phyloP scores from a whole-genome alignment of 495 filamentous ascomycete species.

The Cetradonia linearis region DNA sequence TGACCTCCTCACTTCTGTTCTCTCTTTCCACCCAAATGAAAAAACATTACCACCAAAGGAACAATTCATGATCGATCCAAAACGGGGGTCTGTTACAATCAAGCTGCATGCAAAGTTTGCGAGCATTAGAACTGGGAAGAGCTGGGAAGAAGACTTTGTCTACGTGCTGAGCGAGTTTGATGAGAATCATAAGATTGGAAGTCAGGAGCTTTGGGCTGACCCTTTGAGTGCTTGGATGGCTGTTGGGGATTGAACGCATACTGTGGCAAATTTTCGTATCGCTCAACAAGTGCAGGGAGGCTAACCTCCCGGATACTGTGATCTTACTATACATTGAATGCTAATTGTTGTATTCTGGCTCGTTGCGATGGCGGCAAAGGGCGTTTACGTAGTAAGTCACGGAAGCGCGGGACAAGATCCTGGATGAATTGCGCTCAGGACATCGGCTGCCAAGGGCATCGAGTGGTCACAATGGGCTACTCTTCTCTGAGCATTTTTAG shows the following conservation, averaged over 20 bases:
- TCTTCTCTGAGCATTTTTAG: too few species aligned
- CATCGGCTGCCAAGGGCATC: background rate
- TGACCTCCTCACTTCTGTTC: slow-evolving; percentile 24
- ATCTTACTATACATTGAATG: background rate
- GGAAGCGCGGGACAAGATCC: background rate
- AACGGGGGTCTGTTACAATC: slow-evolving; percentile 27
- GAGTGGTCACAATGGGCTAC: too few species aligned
- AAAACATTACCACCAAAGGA: slow-evolving; percentile 28
- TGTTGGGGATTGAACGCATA: slow-evolving; percentile 22
- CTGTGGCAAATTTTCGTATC: background rate
- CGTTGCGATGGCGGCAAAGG: background rate
- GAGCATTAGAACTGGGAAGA: slow-evolving; percentile 30
- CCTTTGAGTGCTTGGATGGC: slow-evolving; percentile 34
- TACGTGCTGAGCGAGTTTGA: slow-evolving; percentile 35
- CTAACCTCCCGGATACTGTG: background rate
- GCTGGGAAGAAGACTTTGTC: slow-evolving; percentile 33
- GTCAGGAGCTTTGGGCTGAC: slow-evolving; percentile 38
- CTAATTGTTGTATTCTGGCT: background rate
- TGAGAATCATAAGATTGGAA: slow-evolving; percentile 31
- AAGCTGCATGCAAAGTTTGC: slow-evolving; percentile 27
- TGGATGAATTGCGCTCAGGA: background rate
- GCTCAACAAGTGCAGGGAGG: too few species aligned
- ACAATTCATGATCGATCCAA: slow-evolving; percentile 28
- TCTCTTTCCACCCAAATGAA: slow-evolving; percentile 27
- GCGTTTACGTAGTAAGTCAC: background rate